phyloP scores from a whole-genome alignment of 78 protist genomes.

The Chrysochromulina tobinii region DNA sequence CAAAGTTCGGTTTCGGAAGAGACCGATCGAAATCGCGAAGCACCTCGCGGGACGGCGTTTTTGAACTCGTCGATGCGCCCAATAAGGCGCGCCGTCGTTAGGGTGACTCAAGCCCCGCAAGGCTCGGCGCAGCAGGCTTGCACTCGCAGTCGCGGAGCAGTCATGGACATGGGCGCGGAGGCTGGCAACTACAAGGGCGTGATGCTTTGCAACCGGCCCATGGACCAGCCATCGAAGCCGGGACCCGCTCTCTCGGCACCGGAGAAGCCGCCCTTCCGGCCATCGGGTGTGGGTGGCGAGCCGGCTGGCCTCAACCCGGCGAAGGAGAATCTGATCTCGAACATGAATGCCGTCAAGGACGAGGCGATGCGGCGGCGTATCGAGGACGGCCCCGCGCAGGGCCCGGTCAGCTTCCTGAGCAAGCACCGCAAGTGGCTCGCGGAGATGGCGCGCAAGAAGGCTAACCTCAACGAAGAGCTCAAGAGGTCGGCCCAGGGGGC shows the following conservation, averaged over 20 bases:
- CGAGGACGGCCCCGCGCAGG: neutral
- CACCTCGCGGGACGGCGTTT: no score
- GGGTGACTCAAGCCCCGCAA: no score
- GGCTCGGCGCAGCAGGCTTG: no score
- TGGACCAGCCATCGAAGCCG: neutral
- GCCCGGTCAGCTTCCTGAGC: neutral
- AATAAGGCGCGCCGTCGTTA: no score
- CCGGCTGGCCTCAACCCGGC: neutral
- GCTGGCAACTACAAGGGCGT: neutral
- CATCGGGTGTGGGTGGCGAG: neutral
- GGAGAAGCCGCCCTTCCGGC: neutral
- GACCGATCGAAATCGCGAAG: no score
- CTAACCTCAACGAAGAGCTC: no score
- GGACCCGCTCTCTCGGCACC: neutral
- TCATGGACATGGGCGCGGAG: no score
- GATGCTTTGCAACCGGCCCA: neutral
- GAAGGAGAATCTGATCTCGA: neutral
- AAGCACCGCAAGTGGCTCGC: neutral
- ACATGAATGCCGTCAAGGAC: neutral
- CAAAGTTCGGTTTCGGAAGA: no score
- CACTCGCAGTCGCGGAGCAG: no score
- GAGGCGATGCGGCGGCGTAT: neutral
- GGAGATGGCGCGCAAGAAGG: neutral
- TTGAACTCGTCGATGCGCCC: no score
- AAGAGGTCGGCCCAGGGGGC: no score